Conservation (phyloP, 305 asterid genomes). For the Ilex paraguariensis region DNA sequence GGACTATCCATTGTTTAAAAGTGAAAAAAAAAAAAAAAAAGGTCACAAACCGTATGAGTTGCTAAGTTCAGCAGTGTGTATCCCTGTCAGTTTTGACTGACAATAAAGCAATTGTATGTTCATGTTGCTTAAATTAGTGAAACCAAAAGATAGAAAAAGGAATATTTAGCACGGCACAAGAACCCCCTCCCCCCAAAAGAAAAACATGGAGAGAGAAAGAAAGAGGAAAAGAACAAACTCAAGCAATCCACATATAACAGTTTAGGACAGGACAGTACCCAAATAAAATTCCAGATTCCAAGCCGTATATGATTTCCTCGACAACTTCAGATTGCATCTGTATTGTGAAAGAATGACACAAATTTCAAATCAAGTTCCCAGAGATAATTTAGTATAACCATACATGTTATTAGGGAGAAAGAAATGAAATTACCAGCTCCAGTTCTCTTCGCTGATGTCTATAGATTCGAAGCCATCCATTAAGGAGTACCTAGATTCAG, state of each 20-base stretch:
- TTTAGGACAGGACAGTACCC: slow-evolving; percentile 47
- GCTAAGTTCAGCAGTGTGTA: too few species aligned
- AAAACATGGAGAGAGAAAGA: too few species aligned
- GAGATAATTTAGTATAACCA: not conserved
- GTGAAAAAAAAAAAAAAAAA: too few species aligned
- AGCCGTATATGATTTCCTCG: slow-evolving; percentile 89
- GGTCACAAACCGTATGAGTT: too few species aligned
- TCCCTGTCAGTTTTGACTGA: too few species aligned
- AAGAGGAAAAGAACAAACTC: too few species aligned
- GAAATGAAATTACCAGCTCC: slow-evolving; percentile 63
- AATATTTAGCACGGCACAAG: too few species aligned
- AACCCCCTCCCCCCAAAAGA: not conserved
- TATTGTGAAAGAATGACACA: slow-evolving; percentile 21
- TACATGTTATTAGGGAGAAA: not conserved
- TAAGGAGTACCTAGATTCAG: slow-evolving; percentile 69
- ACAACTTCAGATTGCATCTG: slow-evolving; percentile 97
- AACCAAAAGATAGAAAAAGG: too few species aligned
- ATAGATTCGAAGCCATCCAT: slow-evolving; percentile 90
- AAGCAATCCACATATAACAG: not conserved
- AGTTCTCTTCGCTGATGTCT: slow-evolving; percentile 90
- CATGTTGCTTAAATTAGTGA: too few species aligned
- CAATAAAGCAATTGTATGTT: too few species aligned
- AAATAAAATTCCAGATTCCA: slow-evolving; percentile 93
- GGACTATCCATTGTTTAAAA: too few species aligned
- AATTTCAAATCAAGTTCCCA: slow-evolving; percentile 5